Percentiles rank a stretch among this genome's conserved stretches.
These are phyloP conservation scores for Aspergillus novofumigatus DNA, from an alignment of 2,329 filamentous ascomycete species.

Conservation along the genomic window DNA sequence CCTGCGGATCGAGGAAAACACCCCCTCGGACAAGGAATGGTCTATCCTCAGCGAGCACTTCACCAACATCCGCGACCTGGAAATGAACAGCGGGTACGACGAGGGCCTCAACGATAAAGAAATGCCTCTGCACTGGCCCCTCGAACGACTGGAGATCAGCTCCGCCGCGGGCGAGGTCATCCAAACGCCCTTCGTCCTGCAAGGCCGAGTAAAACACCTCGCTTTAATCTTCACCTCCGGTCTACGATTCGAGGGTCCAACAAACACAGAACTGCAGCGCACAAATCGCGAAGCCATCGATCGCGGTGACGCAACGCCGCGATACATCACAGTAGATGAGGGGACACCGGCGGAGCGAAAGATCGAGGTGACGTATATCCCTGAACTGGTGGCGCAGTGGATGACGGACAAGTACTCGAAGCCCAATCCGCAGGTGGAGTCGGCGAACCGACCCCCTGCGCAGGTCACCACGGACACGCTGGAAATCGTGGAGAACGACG, in stretches of 20 bases:
- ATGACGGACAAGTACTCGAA: not conserved
- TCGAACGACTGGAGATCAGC: not conserved
- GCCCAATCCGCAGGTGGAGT: not conserved
- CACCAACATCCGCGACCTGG: not conserved
- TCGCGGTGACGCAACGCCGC: not conserved
- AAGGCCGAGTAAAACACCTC: not conserved
- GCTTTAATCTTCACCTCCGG: not conserved
- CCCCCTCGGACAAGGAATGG: not conserved
- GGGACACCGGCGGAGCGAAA: not conserved
- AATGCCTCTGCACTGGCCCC: not conserved
- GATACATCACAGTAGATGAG: not conserved
- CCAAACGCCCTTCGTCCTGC: not conserved
- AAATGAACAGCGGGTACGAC: not conserved
- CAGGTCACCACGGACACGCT: not conserved
- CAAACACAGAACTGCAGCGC: not conserved
- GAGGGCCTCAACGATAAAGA: not conserved
- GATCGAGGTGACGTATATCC: not conserved
- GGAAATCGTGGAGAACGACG: not conserved
- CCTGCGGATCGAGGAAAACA: not conserved
- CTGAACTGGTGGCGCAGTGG: not conserved
- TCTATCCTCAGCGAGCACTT: not conserved
- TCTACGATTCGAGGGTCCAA: not conserved
- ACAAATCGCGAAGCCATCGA: not conserved
- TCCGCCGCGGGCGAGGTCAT: not conserved
- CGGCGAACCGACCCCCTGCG: not conserved